Evolutionary conservation across 306 rosid species (phyloP), one percentile per base, ranked within the genome.

Genomic region (Malus asiatica): DNA sequence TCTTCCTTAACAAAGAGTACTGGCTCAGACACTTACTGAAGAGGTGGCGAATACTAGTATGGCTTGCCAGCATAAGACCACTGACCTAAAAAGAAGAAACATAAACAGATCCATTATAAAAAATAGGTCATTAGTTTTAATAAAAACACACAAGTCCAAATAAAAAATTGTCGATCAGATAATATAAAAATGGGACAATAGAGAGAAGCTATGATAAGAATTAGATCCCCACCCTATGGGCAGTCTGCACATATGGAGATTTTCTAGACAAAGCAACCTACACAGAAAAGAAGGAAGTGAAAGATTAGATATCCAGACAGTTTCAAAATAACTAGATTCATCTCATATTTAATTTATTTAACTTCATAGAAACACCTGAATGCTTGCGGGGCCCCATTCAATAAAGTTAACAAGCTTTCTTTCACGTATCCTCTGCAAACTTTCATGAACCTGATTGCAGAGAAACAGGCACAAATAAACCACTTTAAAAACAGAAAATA

Each of bases 321-420:
- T 30, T 62, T 38, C 35, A 46, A 53, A 68, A 57, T 57, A 76
- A 73, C 63, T 32, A 35, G 42, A 11, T 77, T 73, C 62, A 62
- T 60, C 61, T 76, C 59, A 72, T 35, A 44, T 62, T 44, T 62
- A 73, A 74, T 80, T 27, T 77, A 75, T 70, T 71, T 30, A 32
- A 64, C 76, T 74, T 72, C 51, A 70, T 42, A 69, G 66, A 71
- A 73, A 80, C 32, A 95, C 99, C 96, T 95, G 99, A 78, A 95
- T 95, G 80, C 99, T 95, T 51, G 99, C 99, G 72, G 99, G 99
- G 63, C 99, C 99, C 99, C 99, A 95, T 79, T 95, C 97, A 76
- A 95, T 92, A 80, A 95, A 95, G 89, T 95, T 95, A 71, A 95
- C 97, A 30, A 92, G 93, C 88, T 95, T 95, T 81, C 99, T 89